Percentiles rank a stretch among this genome's conserved stretches.
Evolutionary conservation across 2,329 filamentous ascomycete genomes (phyloP).

Genomic region (Dichotomopilus funicola): DNA sequence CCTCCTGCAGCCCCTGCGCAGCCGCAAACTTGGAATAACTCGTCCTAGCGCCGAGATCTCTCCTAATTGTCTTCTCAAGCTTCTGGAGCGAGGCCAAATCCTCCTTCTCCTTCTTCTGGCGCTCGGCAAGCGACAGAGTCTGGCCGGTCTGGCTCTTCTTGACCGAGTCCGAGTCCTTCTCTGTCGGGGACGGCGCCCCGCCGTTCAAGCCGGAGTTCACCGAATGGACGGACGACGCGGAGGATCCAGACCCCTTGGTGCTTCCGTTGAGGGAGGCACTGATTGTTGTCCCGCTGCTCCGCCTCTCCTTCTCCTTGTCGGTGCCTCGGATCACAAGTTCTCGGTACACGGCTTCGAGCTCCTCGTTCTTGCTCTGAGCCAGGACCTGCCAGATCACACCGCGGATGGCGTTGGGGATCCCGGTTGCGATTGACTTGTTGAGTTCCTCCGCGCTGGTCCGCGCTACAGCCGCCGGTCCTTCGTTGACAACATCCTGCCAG

Average conservation of each 20-base stretch:
- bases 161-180: constrained; percentile 57
- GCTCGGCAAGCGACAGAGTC: constrained; percentile 56
- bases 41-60: constrained; percentile 84
- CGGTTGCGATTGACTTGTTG: constrained; percentile 82
- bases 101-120: constrained; percentile 72
- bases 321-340: constrained; percentile 75
- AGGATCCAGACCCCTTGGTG: constrained; percentile 65
- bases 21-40: constrained; percentile 96
- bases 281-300: constrained; percentile 29
- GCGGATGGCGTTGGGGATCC: constrained; percentile 89
- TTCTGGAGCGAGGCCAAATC: constrained; percentile 68
- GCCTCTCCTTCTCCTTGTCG: constrained; percentile 58
- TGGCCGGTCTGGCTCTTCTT: constrained; percentile 62
- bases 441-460: constrained; percentile 84
- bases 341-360: constrained; percentile 78
- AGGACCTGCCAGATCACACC: constrained; percentile 99
- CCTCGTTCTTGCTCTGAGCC: constrained; percentile 89
- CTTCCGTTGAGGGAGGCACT: constrained; percentile 49
- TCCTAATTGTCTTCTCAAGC: constrained; percentile 84
- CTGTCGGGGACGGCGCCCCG: constrained; percentile 47
- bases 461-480: constrained; percentile 82
- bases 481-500: constrained; percentile 93
- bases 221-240: constrained; percentile 78
- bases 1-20: constrained; percentile 84
- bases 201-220: constrained; percentile 60